These are phyloP conservation scores for Bacterosira constricta DNA, from an alignment of 108 stramenopile species.

Conservation along the genomic window DNA sequence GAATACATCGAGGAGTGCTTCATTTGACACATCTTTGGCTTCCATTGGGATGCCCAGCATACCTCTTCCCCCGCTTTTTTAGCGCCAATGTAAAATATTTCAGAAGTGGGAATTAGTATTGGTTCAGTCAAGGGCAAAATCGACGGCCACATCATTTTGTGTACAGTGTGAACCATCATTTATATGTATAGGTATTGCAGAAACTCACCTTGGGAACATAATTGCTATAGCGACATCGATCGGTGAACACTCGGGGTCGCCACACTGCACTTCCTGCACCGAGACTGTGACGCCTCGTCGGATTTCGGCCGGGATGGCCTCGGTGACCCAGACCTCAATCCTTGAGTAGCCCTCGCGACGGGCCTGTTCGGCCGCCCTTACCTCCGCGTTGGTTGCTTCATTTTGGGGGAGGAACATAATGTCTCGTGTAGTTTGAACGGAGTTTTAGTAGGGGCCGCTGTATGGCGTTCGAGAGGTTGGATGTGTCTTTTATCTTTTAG, in stretches of 20 bases:
- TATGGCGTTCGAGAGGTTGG: no score
- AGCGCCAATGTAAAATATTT: no score
- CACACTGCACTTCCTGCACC: conserved; percentile 86
- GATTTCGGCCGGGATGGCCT: conserved; percentile 62
- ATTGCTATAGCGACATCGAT: conserved; percentile 85
- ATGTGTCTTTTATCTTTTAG: no score
- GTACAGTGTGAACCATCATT: no score
- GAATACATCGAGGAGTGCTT: conserved; percentile 61
- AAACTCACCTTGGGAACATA: conserved; percentile 57
- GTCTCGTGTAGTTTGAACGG: background rate
- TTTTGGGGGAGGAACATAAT: conserved; percentile 78
- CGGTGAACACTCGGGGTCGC: conserved; percentile 86
- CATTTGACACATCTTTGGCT: conserved; percentile 74
- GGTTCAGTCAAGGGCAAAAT: no score
- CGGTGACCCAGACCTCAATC: conserved; percentile 69
- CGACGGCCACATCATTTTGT: background rate
- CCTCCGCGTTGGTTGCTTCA: conserved; percentile 31
- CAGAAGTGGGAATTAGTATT: no score
- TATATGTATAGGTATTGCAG: no score
- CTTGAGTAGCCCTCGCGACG: conserved; percentile 47
- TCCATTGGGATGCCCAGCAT: conserved; percentile 80
- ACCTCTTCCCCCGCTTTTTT: conserved; percentile 70
- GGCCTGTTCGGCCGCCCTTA: conserved; percentile 37
- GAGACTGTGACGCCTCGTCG: conserved; percentile 60
- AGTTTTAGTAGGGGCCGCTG: background rate